A percentile compares a stretch with the other conserved stretches of the same genome.
Conservation (phyloP, 2,329 filamentous ascomycete species). For the Nemania abortiva region DNA sequence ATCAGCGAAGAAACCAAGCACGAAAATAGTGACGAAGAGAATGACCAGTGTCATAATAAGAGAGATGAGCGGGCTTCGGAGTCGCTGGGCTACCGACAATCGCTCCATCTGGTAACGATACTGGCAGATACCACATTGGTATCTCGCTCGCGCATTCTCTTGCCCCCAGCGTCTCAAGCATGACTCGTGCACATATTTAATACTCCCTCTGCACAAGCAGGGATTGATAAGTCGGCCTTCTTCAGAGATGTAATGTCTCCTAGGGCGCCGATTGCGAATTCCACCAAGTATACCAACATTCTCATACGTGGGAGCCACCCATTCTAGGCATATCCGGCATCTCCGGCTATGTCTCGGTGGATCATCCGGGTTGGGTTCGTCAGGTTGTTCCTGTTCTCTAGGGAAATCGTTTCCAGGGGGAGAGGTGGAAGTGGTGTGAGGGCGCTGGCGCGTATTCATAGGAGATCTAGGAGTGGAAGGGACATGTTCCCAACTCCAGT, state of each 20-base stretch:
- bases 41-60: conserved; percentile 77
- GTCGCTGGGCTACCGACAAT: conserved; percentile 78
- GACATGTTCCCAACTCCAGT: conserved; percentile 32
- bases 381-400: conserved; percentile 36
- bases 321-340: conserved; percentile 91
- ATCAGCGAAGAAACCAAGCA: conserved; percentile 91
- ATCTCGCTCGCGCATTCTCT: conserved; percentile 81
- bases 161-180: conserved; percentile 88
- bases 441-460: conserved; percentile 10
- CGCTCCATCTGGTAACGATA: conserved; percentile 85
- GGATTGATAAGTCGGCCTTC: conserved; percentile 77
- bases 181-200: conserved; percentile 93
- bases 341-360: conserved; percentile 54
- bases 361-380: conserved; percentile 38
- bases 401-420: conserved; percentile 39
- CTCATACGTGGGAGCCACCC: conserved; percentile 63
- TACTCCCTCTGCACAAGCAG: conserved; percentile 92
- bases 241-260: conserved; percentile 46
- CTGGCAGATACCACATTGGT: conserved; percentile 87
- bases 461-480: conserved; percentile 15
- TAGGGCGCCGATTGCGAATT: conserved; percentile 44
- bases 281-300: conserved; percentile 49
- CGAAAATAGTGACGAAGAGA: conserved; percentile 78
- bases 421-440: conserved; percentile 31
- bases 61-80: conserved; percentile 76